Conservation (phyloP, 73 alveolate genomes). For the Diophrys sp. region DNA sequence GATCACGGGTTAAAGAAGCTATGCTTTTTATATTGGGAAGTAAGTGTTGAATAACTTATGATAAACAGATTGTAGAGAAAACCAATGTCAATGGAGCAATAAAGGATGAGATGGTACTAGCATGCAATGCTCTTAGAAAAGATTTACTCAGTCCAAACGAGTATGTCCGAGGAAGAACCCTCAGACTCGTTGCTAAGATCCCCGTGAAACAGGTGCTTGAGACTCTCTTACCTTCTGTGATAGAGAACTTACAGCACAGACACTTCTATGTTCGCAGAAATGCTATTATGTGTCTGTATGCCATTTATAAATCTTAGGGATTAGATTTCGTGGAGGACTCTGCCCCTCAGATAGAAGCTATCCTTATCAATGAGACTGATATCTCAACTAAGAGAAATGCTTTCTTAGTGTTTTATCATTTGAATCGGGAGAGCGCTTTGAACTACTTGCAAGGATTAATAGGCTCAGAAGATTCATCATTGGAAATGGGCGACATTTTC, state of each 20-base stretch:
- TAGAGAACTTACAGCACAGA: conserved; percentile 88
- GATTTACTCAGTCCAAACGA: conserved; percentile 96
- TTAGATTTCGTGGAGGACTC: conserved; percentile 89
- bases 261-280: conserved; percentile 97
- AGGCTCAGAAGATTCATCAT: conserved; percentile 44
- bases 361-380: conserved; percentile 91
- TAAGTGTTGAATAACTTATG: conserved; percentile 32
- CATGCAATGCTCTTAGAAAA: conserved; percentile 94
- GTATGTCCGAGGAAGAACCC: conserved; percentile 93
- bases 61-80: conserved; percentile 86
- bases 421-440: conserved; percentile 73
- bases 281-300: conserved; percentile 90
- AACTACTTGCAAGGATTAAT: conserved; percentile 46
- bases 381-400: conserved; percentile 96
- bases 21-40: conserved; percentile 96
- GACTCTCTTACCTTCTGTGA: conserved; percentile 80
- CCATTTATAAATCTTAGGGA: conserved; percentile 86
- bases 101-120: conserved; percentile 95
- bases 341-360: conserved; percentile 79
- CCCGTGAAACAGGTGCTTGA: conserved; percentile 84
- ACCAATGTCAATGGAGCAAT: conserved; percentile 91
- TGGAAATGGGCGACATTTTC: conserved; percentile 79
- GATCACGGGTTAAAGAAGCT: conserved; percentile 90
- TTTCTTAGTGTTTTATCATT: conserved; percentile 76
- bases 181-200: conserved; percentile 88